A percentile compares a stretch with the other conserved stretches of the same genome.
phyloP scores from a whole-genome alignment of 2,329 filamentous ascomycete genomes.

The Dactylonectria estremocensis region DNA sequence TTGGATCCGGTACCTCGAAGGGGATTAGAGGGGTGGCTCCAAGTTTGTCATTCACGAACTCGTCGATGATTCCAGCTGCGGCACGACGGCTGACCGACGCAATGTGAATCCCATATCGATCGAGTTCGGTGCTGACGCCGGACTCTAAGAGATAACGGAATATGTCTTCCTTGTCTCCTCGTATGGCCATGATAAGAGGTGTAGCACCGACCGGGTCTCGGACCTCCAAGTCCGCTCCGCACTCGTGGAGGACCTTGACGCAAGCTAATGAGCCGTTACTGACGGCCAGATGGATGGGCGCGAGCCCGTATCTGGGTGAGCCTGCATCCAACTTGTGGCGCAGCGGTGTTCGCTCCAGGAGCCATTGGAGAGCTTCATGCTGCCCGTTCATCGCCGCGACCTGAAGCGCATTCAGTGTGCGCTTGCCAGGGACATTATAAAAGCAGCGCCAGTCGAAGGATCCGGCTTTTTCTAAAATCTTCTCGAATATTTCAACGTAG shows the following conservation, averaged over 20 bases:
- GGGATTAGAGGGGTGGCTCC: neutral
- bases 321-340: slow-evolving; percentile 18
- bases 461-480: slow-evolving; percentile 31
- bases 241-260: slow-evolving; percentile 31
- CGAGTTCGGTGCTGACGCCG: slow-evolving; percentile 19
- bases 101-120: slow-evolving; percentile 24
- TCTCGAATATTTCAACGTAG: slow-evolving; percentile 33
- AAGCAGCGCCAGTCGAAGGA: slow-evolving; percentile 37
- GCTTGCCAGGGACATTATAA: slow-evolving; percentile 16
- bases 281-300: slow-evolving; percentile 42
- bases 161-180: slow-evolving; percentile 28
- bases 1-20: slow-evolving; percentile 1
- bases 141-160: slow-evolving; percentile 34
- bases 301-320: slow-evolving; percentile 30
- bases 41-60: slow-evolving; percentile 18
- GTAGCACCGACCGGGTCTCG: slow-evolving; percentile 37
- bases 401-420: slow-evolving; percentile 42
- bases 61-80: slow-evolving; percentile 9
- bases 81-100: slow-evolving; percentile 9
- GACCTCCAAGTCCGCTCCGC: slow-evolving; percentile 32
- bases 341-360: slow-evolving; percentile 38
- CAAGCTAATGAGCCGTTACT: slow-evolving; percentile 38
- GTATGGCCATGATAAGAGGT: slow-evolving; percentile 37
- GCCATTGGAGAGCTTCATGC: slow-evolving; percentile 29
- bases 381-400: slow-evolving; percentile 38